Evolutionary conservation across 495 filamentous ascomycete species (phyloP).

Genomic region (Schizothecium vesticola): DNA sequence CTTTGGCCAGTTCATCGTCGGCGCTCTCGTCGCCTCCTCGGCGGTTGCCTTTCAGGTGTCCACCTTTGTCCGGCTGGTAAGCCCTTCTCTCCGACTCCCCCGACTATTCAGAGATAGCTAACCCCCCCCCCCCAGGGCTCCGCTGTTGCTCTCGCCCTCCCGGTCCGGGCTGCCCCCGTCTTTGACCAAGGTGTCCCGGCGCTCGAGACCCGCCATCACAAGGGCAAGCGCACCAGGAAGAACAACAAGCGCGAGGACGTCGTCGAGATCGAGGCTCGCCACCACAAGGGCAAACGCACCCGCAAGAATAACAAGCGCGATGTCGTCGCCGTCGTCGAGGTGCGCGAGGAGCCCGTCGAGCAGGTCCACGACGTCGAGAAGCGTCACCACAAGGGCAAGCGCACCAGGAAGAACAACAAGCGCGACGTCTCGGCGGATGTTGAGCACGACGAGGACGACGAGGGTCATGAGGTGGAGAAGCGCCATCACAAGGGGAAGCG

Average conservation of each 20-base stretch:
- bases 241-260: conserved; percentile 6
- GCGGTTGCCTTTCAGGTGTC: conserved; percentile 28
- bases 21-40: conserved; percentile 28
- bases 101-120: not conserved
- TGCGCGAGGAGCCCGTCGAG: not conserved
- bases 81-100: not conserved
- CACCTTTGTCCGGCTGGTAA: conserved; percentile 19
- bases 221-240: conserved; percentile 18
- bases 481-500: not conserved
- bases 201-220: conserved; percentile 19
- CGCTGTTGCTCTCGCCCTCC: conserved; percentile 17
- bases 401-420: not conserved
- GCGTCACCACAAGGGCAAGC: conserved; percentile 18
- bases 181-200: conserved; percentile 4
- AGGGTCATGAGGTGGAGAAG: not conserved
- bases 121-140: conserved; percentile 9
- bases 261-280: conserved; percentile 8
- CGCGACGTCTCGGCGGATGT: no score
- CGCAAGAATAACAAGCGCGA: conserved; percentile 13
- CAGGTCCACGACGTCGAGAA: conserved; percentile 5
- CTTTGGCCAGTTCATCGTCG: conserved; percentile 29
- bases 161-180: conserved; percentile 8
- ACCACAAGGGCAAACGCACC: conserved; percentile 17
- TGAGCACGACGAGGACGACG: not conserved
- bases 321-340: not conserved